A percentile compares a stretch with the other conserved stretches of the same genome.
phyloP scores from a whole-genome alignment of 2,329 filamentous ascomycete species.

The Arthrobotrys sinensis region DNA sequence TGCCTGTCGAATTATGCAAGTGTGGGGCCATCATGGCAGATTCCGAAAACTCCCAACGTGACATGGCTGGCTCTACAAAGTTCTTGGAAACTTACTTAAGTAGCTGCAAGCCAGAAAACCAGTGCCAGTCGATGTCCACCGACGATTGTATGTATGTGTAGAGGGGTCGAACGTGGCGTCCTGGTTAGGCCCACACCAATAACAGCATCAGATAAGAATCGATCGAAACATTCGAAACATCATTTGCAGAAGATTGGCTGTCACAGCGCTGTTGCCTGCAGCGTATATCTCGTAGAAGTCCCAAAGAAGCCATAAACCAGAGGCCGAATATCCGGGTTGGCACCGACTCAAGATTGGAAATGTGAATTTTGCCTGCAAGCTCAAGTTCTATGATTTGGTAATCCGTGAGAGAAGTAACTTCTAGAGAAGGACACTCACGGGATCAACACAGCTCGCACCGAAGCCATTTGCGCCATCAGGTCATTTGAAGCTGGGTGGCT shows the following conservation, averaged over 20 bases:
- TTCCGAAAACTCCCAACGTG: background rate
- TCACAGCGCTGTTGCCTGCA: conserved; percentile 47
- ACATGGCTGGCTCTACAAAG: conserved; percentile 1
- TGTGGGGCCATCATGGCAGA: conserved; percentile 36
- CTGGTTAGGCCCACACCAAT: conserved; percentile 31
- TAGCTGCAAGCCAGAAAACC: background rate
- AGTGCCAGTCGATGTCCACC: background rate
- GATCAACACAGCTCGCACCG: background rate
- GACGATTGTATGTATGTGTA: background rate
- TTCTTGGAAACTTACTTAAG: too few relatives aligned
- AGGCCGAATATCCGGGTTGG: conserved; percentile 36
- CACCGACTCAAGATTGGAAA: conserved; percentile 20
- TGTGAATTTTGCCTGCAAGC: conserved; percentile 49
- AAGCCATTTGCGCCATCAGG: background rate
- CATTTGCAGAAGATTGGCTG: conserved; percentile 30
- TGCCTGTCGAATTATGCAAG: conserved; percentile 47
- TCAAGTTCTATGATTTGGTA: background rate
- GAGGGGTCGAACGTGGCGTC: background rate
- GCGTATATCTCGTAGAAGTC: conserved; percentile 17
- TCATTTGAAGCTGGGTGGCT: background rate
- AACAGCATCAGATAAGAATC: conserved; percentile 44
- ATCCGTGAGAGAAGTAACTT: background rate
- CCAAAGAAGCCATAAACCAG: conserved; percentile 35
- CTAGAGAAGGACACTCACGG: background rate
- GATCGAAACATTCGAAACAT: conserved; percentile 53